Evolutionary conservation across 495 filamentous ascomycete species (phyloP).

Genomic region (Halenospora varia): DNA sequence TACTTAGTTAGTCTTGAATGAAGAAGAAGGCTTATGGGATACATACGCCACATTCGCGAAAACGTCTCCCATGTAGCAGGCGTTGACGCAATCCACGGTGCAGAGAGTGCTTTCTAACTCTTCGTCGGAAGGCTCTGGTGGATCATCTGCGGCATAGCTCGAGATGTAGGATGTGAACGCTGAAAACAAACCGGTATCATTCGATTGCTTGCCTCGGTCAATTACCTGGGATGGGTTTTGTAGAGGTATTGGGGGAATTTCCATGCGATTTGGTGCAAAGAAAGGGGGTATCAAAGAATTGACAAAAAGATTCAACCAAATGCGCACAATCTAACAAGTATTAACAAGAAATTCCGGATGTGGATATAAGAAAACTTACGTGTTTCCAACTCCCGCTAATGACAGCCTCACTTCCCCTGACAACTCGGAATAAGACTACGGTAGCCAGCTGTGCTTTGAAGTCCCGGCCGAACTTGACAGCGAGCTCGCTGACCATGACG

Average conservation of each 20-base stretch:
- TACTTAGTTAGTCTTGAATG: not conserved
- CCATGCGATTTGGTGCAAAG: slow-evolving; percentile 66
- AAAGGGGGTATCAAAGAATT: slow-evolving; percentile 90
- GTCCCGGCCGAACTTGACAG: slow-evolving; percentile 93
- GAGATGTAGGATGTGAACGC: slow-evolving; percentile 94
- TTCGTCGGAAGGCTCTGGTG: slow-evolving; percentile 94
- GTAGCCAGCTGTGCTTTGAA: slow-evolving; percentile 91
- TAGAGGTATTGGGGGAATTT: slow-evolving; percentile 79
- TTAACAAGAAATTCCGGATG: slow-evolving; percentile 15
- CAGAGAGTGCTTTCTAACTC: slow-evolving; percentile 93
- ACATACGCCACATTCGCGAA: slow-evolving; percentile 80
- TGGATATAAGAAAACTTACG: slow-evolving; percentile 44
- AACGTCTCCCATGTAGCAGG: slow-evolving; percentile 79
- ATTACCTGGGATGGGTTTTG: slow-evolving; percentile 91
- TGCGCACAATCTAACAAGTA: slow-evolving; percentile 66
- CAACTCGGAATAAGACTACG: slow-evolving; percentile 86
- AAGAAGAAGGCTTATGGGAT: not conserved
- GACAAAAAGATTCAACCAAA: slow-evolving; percentile 92
- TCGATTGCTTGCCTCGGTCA: slow-evolving; percentile 72
- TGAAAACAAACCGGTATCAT: slow-evolving; percentile 82
- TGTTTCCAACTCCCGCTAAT: slow-evolving; percentile 79
- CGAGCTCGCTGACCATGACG: slow-evolving; percentile 98
- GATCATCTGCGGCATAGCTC: slow-evolving; percentile 97
- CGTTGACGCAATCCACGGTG: slow-evolving; percentile 90
- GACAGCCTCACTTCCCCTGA: slow-evolving; percentile 74